These are phyloP conservation scores for Anisodus acutangulus DNA, from an alignment of 257 asterid species.

Conservation along the genomic window DNA sequence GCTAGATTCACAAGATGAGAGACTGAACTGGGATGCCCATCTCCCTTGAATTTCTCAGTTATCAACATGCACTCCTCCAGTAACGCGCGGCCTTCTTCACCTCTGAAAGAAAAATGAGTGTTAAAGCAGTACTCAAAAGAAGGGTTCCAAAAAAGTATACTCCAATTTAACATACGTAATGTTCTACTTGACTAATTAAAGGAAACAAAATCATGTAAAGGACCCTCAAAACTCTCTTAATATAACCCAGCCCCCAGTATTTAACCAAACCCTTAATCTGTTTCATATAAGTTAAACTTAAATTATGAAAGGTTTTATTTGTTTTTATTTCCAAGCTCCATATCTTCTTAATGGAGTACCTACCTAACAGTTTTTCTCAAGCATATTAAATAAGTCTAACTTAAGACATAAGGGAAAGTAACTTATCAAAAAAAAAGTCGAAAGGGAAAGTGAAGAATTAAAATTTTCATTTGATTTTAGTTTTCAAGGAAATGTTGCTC, in stretches of 20 bases:
- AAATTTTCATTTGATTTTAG: not conserved
- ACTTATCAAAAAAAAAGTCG: not conserved
- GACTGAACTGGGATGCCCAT: slow-evolving; percentile 73
- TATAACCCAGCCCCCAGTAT: not conserved
- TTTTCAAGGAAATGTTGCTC: not conserved
- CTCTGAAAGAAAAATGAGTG: slow-evolving; percentile 49
- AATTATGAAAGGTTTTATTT: not conserved
- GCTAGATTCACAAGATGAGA: slow-evolving; percentile 88
- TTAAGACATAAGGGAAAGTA: not conserved
- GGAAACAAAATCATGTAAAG: slow-evolving; percentile 10
- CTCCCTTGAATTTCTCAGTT: slow-evolving; percentile 69
- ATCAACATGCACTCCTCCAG: slow-evolving; percentile 71
- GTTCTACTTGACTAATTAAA: not conserved
- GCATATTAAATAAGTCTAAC: not conserved
- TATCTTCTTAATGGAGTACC: slow-evolving; percentile 3
- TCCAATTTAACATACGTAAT: not conserved
- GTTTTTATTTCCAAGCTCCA: not conserved
- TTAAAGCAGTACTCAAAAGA: slow-evolving; percentile 20
- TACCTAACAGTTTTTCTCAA: not conserved
- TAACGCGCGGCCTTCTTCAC: slow-evolving; percentile 75
- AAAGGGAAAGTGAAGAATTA: not conserved
- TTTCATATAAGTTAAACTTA: not conserved
- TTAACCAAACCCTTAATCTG: not conserved
- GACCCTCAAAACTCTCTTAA: not conserved
- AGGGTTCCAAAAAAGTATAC: not conserved